Conservation (phyloP, 2,329 filamentous ascomycete genomes). For the Arthroderma sp. region DNA sequence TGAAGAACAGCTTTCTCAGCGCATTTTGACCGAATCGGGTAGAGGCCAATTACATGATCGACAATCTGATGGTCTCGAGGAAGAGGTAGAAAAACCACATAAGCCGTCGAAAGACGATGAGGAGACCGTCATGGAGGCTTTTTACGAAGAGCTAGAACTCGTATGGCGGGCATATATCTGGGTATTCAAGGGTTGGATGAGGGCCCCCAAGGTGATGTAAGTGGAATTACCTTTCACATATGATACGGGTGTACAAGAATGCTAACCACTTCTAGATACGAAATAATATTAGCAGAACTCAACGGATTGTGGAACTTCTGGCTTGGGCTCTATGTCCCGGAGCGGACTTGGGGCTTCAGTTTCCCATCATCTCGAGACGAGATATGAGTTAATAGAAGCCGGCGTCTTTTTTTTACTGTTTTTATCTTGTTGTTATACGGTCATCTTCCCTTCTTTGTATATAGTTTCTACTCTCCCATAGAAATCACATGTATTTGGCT, state of each 20-base stretch:
- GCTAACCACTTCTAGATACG: conserved; percentile 25
- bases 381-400: conserved; percentile 28
- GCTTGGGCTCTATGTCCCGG: conserved; percentile 47
- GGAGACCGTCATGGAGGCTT: conserved; percentile 41
- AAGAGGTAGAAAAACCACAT: conserved; percentile 21
- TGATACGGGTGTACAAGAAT: too few relatives aligned
- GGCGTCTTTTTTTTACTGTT: conserved; percentile 12
- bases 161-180: conserved; percentile 52
- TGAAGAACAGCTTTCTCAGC: conserved; percentile 8
- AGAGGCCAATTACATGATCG: too few relatives aligned
- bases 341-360: conserved; percentile 43
- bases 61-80: conserved; percentile 19
- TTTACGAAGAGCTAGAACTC: conserved; percentile 50
- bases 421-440: neutral
- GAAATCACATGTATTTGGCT: too few relatives aligned
- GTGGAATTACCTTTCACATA: conserved; percentile 24
- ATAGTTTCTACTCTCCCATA: too few relatives aligned
- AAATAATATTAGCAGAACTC: conserved; percentile 42
- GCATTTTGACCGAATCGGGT: conserved; percentile 14
- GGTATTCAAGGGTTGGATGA: conserved; percentile 57
- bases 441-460: too few relatives aligned
- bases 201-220: conserved; percentile 57
- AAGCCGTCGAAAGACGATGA: conserved; percentile 20
- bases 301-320: conserved; percentile 48
- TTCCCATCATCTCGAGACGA: conserved; percentile 31